Evolutionary conservation across 192 early-diverging fungal species (phyloP), one percentile per base, ranked within the genome.

Genomic region (Backusella sp.): DNA sequence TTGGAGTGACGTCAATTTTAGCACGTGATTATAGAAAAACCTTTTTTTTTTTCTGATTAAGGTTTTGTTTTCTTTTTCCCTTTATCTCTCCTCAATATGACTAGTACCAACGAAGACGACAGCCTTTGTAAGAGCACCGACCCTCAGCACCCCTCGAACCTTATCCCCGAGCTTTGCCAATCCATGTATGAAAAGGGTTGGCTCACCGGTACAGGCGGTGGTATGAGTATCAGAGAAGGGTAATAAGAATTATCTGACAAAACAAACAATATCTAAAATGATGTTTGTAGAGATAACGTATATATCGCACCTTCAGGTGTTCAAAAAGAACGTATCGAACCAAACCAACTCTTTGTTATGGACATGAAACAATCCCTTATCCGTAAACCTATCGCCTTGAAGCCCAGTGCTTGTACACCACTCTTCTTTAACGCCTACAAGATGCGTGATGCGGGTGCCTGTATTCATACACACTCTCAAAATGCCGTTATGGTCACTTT

Each of bases 391-490:
- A 75, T 87, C 14, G 82, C 85, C 1, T 77, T 90, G 37, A 97
- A 94, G 77, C 95, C 93, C 30, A 96, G 95, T 1, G 95, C 96
- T 32, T 99, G 97, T 81, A 97, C 95, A 6, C 97, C 97, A 6
- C 86, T 99, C 30, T 99, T 99, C 80, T 96, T 93, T 78, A 97
- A 96, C 80, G 92, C 96, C 14, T 98, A 95, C 85, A 90, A 90
- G 26, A 84, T 95, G 88, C 88, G 95, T 30, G 80, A 88, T 34
- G 95, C 96, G 30, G 92, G 92, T 36, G 94, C 95, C 4, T 98
- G 96, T 86, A 96, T 99, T 79, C 96, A 99, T 80, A 97, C 96
- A 4, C 97, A 99, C 84, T 98, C 96, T 36, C 96, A 97, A 80
- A 87, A 95, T 78, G 97, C 97, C 1, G 96, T 99, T 23, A 92